phyloP scores from a whole-genome alignment of 768 basidiomycete genomes.

The Boletus reticulatus region DNA sequence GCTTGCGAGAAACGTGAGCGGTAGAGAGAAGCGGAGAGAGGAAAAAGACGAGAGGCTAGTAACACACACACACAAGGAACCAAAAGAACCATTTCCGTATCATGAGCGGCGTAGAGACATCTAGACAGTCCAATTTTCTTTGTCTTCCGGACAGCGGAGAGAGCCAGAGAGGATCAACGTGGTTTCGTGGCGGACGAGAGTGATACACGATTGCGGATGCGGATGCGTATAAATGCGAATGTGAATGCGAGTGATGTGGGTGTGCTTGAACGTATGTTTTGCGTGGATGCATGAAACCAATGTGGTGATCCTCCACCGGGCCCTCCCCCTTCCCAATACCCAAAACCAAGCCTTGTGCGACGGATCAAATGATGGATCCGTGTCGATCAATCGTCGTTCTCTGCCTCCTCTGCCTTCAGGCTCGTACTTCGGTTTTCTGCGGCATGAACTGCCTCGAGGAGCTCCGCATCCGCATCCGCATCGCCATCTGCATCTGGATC shows the following conservation, averaged over 20 bases:
- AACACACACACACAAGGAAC: conserved; percentile 1
- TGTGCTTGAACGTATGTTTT: not conserved
- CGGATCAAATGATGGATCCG: not conserved
- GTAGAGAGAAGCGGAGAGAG: not conserved
- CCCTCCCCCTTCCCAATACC: conserved; percentile 16
- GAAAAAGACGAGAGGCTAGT: conserved; percentile 1
- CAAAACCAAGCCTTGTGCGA: conserved; percentile 6
- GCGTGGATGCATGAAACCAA: conserved; percentile 5
- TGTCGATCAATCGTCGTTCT: conserved; percentile 18
- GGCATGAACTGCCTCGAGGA: conserved; percentile 52
- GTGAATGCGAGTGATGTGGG: not conserved
- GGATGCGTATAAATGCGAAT: not conserved
- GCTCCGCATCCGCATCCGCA: conserved; percentile 40
- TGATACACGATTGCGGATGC: conserved; percentile 6
- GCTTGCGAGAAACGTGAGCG: not conserved
- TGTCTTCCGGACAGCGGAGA: conserved; percentile 17
- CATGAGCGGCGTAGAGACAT: conserved; percentile 10
- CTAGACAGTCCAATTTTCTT: conserved; percentile 1
- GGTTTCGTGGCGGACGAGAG: not conserved
- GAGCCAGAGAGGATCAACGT: not conserved
- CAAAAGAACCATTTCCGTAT: conserved; percentile 14
- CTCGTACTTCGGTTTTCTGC: conserved; percentile 43
- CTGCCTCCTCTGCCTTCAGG: conserved; percentile 27
- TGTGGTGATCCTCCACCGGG: not conserved
- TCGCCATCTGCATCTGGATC: conserved; percentile 41